Base-by-base conservation (phyloP, 148 eudicot species). In the Euryodendron excelsum region DNA sequence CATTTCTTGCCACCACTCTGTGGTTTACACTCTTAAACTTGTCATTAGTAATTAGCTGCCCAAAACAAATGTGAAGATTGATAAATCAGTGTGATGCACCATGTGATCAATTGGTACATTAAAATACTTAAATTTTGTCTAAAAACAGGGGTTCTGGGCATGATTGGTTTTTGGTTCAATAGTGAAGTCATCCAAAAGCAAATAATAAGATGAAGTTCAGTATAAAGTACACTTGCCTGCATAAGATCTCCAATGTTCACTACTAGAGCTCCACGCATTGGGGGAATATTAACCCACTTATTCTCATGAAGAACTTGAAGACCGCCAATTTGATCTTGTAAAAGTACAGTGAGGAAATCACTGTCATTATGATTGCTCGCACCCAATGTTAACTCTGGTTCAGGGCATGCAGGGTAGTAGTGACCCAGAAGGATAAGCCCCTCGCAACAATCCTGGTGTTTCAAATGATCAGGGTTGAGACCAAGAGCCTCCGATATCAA, bases 401-500 rank as follows among this genome's bases (percentile, higher is more conserved):
- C 45, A 47, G 79, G 79, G 64, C 88, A 86, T 39, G 79, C 65
- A 0, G 86, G 86, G 62, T 86, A 86, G 36, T 83, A 86, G 34
- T 86, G 80, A 28, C 82, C 84, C 7, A 65, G 5, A 11, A 78
- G 27, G 10, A 60, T 47, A 7, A 80, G 69, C 60, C 84, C 88
- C 48, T 82, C 82, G n/a, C 78, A 84, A 72, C 88, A 86, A 3
- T 50, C 81, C 80, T 80, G 70, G 21, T 78, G 74, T 64, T 59
- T 69, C 41, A 86, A 55, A 73, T 80, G 80, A 52, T 74, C 72
- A 6, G 69, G 66, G 7, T 78, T 50, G 18, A 86, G 78, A 12
- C 88, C 85, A 52, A 85, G 80, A 18, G 84, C 81, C 75, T 80
- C 70, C 12, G 86, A 83, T 13, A 86, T 25, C 70, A 86, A 61